Base-by-base conservation (phyloP, 2,329 filamentous ascomycete genomes). In the Sporothrix humicola region DNA sequence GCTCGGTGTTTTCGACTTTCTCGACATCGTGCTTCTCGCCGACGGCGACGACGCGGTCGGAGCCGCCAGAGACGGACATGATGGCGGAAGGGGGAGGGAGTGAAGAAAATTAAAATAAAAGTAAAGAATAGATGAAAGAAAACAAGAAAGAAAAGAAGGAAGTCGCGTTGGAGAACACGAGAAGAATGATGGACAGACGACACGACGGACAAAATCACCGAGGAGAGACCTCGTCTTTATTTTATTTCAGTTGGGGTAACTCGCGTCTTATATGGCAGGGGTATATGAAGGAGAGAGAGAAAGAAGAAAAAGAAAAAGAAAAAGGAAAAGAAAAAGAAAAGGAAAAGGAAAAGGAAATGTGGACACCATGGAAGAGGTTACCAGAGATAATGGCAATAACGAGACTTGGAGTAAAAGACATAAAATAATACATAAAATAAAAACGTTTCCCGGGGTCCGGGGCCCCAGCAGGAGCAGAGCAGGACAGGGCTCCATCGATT, bases 11-110 rank as follows among this genome's bases (percentile, higher is more conserved):
- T 37, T 72, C 71, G 50, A 66, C 31, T 42, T 72, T 72, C 20
- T 72, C 71, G 4, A 72, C 17, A 48, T 56, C 71, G 31, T 66
- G 71, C 71, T 72, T 66, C 59, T 72, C 71, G 31, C 48, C 10
- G 12, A 37, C 8, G 5, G 46, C 31, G 66, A 31, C 65, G 26
- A 52, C 5, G 58, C 58, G 70, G 26, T 72, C 70, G 6, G 70
- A 65, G 44, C 46, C 59, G 26, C 58, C 59, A 20, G 70, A 66
- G 23, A 37, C 48, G 9, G 58, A 56, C 58, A 63, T 63, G 59
- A 9, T 44, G 59, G 15, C 8, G 31, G 31, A n/a, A 17, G 17
- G 6, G 17, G 15, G 7, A 1, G n/a, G 17, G 31, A 37, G 59
- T n/a, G 59, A 15, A 20, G 15, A 10, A 15, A 37, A 52, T 26